Percentiles rank a stretch among this genome's conserved stretches.
These are phyloP conservation scores for Davidsoniella eucalypti DNA, from an alignment of 2,329 filamentous ascomycete genomes.

Conservation along the genomic window DNA sequence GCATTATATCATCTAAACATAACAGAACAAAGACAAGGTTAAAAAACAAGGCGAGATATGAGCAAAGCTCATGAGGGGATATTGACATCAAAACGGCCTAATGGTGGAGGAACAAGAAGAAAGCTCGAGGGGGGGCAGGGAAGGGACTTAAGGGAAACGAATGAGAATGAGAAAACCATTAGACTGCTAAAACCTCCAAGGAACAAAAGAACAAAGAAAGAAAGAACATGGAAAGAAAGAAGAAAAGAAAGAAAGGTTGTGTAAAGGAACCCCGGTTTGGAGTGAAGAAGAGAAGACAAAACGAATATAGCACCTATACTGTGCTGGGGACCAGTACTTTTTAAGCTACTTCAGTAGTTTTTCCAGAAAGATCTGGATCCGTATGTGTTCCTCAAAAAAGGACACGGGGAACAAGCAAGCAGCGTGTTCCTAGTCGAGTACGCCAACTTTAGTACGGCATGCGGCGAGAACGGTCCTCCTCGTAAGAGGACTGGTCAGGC, in stretches of 20 bases:
- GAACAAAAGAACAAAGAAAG: constrained; percentile 8
- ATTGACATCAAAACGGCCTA: too few species aligned
- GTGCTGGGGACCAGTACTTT: too few species aligned
- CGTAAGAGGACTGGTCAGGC: constrained; percentile 4
- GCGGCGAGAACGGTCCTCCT: constrained; percentile 4
- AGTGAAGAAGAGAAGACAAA: constrained; percentile 9
- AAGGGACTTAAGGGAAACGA: too few species aligned
- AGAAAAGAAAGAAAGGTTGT: too few species aligned
- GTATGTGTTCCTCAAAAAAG: too few species aligned
- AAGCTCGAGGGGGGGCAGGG: constrained; percentile 1
- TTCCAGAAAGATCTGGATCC: too few species aligned
- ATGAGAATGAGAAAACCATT: too few species aligned
- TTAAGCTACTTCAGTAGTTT: neutral
- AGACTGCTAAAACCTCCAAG: too few species aligned
- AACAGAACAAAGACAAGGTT: constrained; percentile 2
- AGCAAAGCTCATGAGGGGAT: neutral
- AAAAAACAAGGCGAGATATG: neutral
- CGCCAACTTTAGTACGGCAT: constrained; percentile 1
- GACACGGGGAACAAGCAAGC: too few species aligned
- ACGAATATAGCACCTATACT: constrained; percentile 3
- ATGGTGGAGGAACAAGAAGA: neutral
- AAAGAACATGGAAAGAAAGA: neutral
- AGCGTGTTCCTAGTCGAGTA: too few species aligned
- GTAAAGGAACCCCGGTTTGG: too few species aligned
- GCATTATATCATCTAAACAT: too few species aligned